Evolutionary conservation across 768 basidiomycete genomes (phyloP), one percentile per base, ranked within the genome.

Genomic region (Amanita subjunquillea): DNA sequence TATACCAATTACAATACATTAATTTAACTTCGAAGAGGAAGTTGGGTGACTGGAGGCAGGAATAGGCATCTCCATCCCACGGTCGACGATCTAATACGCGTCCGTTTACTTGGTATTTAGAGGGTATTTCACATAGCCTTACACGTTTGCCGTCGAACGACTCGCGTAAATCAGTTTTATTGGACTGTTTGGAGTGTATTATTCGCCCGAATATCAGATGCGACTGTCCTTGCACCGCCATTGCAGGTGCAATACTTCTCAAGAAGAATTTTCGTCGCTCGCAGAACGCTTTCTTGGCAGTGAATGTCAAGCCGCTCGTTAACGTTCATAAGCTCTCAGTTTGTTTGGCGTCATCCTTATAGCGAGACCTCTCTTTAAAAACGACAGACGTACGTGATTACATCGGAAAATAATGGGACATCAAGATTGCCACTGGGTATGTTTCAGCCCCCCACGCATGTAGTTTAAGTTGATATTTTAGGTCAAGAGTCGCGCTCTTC

Each of bases 281-380:
- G 54, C 80, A 89, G 51, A 59, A 72, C 60, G 9, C 7, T 29
- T 7, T 13, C 15, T 25, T 4, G 40, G 9, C 27, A 10, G n/a
- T 23, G 17, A 9, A 6, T 41, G 23, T 8, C 39, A 5, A 20
- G 0, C 15, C 7, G 15, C 3, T 20, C 41, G 29, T 46, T 38
- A 4, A 49, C 49, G 17, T 51, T 5, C 22, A 57, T 12, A 29
- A 78, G 79, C 85, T 6, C 73, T 76, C 45, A 85, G 87, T 63
- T 72, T 94, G 30, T 39, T 77, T 8, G 92, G 91, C 0, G 89
- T 91, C 7, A 63, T 93, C 12, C 71, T 92, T 7, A 90, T 96
- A 47, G 87, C 91, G 8, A 74, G 88, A 37, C 92, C 92, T 0
- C 68, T 74, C 0, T 80, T 82, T n/a, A n/a, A n/a, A n/a, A n/a